These are phyloP conservation scores for Dovyalis caffra DNA, from an alignment of 345 rosid genomes.

Conservation along the genomic window DNA sequence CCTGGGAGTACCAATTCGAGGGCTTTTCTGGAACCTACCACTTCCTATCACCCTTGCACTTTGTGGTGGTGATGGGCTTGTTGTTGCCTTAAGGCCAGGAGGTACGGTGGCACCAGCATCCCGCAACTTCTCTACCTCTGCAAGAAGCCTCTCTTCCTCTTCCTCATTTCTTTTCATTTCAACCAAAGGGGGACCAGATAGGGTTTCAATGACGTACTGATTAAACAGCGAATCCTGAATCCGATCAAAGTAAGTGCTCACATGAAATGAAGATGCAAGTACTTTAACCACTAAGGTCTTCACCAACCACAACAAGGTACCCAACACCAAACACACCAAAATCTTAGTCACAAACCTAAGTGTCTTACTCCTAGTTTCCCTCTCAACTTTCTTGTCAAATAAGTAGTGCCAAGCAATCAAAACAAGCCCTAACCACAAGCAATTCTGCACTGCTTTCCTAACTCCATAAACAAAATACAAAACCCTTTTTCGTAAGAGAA, in stretches of 20 bases:
- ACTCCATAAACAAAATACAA: slow-evolving; percentile 34
- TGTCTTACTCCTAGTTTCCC: slow-evolving; percentile 19
- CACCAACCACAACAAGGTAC: slow-evolving; percentile 31
- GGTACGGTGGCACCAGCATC: slow-evolving; percentile 28
- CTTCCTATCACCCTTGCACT: slow-evolving; percentile 18
- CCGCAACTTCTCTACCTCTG: slow-evolving; percentile 26
- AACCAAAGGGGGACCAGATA: slow-evolving; percentile 31
- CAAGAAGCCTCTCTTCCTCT: slow-evolving; percentile 19
- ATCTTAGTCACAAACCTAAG: slow-evolving; percentile 28
- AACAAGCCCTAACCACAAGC: slow-evolving; percentile 36
- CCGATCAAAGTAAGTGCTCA: slow-evolving; percentile 35
- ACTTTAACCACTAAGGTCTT: slow-evolving; percentile 35
- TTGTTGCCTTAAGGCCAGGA: slow-evolving; percentile 14
- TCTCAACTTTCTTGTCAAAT: slow-evolving; percentile 31
- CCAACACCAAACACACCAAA: slow-evolving; percentile 30
- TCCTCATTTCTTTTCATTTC: slow-evolving; percentile 27
- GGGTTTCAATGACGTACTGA: slow-evolving; percentile 33
- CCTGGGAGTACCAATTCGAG: slow-evolving; percentile 26
- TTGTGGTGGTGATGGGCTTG: slow-evolving; percentile 3
- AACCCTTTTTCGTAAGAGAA: slow-evolving; percentile 31
- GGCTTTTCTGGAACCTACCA: slow-evolving; percentile 26
- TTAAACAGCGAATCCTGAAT: slow-evolving; percentile 36
- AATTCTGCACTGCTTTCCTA: slow-evolving; percentile 34
- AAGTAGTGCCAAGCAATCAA: slow-evolving; percentile 36
- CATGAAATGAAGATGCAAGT: slow-evolving; percentile 38